These are phyloP conservation scores for Austroboletus festivus DNA, from an alignment of 768 basidiomycete species.

Conservation along the genomic window DNA sequence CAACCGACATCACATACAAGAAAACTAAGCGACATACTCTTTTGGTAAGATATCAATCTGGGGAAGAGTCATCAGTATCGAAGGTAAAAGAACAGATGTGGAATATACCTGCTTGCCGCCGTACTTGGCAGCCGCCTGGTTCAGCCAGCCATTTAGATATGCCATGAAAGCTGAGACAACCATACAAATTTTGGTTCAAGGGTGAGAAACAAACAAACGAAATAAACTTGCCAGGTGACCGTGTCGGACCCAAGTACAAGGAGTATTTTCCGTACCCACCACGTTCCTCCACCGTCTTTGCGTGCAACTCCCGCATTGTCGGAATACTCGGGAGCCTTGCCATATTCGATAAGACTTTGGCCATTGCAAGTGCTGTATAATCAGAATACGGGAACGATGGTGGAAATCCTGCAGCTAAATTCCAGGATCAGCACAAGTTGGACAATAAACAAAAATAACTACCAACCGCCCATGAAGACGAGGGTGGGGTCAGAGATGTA, in stretches of 20 bases:
- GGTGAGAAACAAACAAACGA: background rate
- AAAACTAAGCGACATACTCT: background rate
- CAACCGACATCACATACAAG: too few species aligned
- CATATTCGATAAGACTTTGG: constrained; percentile 15
- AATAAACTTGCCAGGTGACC: constrained; percentile 4
- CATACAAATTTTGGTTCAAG: too few species aligned
- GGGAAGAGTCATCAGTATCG: background rate
- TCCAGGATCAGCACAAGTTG: too few species aligned
- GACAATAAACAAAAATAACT: background rate
- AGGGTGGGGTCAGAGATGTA: constrained; percentile 14
- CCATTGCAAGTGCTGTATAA: constrained; percentile 7
- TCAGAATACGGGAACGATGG: background rate
- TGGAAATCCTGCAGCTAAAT: too few species aligned
- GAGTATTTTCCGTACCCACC: constrained; percentile 13
- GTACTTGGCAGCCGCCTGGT: constrained; percentile 8
- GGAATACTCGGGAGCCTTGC: constrained; percentile 8
- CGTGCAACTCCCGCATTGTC: constrained; percentile 2
- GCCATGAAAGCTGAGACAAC: background rate
- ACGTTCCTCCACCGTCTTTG: constrained; percentile 3
- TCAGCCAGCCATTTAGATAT: constrained; percentile 10
- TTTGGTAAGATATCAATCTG: constrained; percentile 3
- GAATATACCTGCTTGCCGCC: constrained; percentile 19
- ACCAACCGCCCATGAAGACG: constrained; percentile 10
- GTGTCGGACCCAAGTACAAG: background rate
- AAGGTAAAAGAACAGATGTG: background rate